Evolutionary conservation across 805 yeast species (phyloP).

Genomic region (Starmera dryadoides): DNA sequence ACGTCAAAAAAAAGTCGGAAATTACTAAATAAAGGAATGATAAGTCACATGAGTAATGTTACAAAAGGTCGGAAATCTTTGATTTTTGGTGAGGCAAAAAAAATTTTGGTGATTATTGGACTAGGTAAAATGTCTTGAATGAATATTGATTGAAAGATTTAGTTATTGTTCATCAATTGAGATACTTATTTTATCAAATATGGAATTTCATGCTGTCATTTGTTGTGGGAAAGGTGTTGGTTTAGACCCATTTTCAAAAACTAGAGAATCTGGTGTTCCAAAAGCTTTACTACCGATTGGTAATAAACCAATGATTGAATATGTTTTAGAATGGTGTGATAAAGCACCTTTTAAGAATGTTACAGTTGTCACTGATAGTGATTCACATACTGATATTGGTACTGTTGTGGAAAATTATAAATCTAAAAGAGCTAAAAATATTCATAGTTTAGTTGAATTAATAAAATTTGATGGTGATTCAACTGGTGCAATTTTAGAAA

Average conservation of each 20-base stretch:
- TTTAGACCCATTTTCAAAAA: conserved; percentile 64
- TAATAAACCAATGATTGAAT: conserved; percentile 80
- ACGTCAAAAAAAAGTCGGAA: no score
- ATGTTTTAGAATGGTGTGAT: conserved; percentile 91
- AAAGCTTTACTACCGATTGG: conserved; percentile 90
- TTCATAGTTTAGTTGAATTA: conserved; percentile 31
- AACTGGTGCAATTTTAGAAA: conserved; percentile 58
- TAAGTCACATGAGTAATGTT: no score
- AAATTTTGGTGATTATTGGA: no score
- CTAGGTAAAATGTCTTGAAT: no score
- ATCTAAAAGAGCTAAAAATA: conserved; percentile 28
- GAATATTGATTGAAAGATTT: no score
- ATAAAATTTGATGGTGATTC: conserved; percentile 37
- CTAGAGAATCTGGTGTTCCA: conserved; percentile 56
- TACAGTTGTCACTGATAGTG: conserved; percentile 51
- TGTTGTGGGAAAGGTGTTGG: conserved; percentile 81
- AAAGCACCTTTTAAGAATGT: conserved; percentile 69
- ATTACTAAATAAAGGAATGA: no score
- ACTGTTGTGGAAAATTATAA: conserved; percentile 43
- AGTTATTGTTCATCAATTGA: no score
- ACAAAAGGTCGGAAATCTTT: no score
- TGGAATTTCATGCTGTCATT: conserved; percentile 91
- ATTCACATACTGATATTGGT: conserved; percentile 38
- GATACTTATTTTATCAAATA: no score
- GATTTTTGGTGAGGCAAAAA: no score